These are phyloP conservation scores for Heritiera littoralis DNA, from an alignment of 345 rosid genomes.

Conservation along the genomic window DNA sequence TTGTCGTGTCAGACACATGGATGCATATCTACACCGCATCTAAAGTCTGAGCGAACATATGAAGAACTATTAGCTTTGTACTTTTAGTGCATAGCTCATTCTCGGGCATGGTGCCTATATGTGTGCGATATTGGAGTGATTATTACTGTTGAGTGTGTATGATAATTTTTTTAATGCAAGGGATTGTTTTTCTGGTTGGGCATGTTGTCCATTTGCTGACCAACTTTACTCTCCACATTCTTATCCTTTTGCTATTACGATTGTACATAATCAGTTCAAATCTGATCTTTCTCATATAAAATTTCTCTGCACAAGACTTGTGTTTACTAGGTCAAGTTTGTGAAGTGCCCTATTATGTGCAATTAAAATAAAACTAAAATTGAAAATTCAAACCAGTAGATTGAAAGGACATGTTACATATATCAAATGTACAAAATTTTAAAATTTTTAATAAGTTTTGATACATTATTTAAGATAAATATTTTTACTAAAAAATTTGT, in stretches of 20 bases:
- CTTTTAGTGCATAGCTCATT: background rate
- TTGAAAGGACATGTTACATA: no score
- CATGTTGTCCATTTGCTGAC: background rate
- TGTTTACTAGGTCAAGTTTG: no score
- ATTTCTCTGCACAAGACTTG: no score
- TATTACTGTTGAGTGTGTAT: background rate
- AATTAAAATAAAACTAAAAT: no score
- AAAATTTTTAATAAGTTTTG: no score
- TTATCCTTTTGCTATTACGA: background rate
- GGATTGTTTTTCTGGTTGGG: background rate
- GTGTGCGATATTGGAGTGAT: background rate
- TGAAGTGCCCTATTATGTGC: no score
- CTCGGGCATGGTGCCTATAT: slow-evolving; percentile 10
- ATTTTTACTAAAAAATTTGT: no score
- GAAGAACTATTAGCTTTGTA: background rate
- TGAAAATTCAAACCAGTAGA: no score
- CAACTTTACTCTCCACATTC: background rate
- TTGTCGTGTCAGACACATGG: background rate
- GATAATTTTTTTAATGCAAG: background rate
- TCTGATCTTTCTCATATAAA: background rate
- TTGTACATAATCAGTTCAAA: no score
- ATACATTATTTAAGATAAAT: no score
- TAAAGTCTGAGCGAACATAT: slow-evolving; percentile 2
- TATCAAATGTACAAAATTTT: no score
- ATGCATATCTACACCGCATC: background rate